These are phyloP conservation scores for Pythium brassicae DNA, from an alignment of 352 stramenopile species.

Conservation along the genomic window DNA sequence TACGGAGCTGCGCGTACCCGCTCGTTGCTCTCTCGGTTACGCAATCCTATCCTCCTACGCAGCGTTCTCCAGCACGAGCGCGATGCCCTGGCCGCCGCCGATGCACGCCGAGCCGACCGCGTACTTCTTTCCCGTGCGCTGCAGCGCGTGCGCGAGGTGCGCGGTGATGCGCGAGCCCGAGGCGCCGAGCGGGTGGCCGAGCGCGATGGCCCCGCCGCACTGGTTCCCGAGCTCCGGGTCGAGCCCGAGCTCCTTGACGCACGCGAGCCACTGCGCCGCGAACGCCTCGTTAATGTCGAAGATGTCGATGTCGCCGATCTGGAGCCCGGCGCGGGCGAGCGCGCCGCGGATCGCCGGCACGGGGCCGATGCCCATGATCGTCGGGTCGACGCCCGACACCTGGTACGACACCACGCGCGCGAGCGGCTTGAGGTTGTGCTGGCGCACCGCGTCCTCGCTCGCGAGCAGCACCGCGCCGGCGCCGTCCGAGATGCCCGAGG, in stretches of 20 bases:
- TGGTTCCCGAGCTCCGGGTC: constrained; percentile 93
- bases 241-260: constrained; percentile 94
- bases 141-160: constrained; percentile 87
- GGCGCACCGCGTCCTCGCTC: constrained; percentile 90
- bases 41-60: constrained; percentile 45
- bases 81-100: constrained; percentile 97
- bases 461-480: constrained; percentile 93
- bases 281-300: constrained; percentile 99
- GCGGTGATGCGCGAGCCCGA: constrained; percentile 91
- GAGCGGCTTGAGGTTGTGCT: constrained; percentile 92
- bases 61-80: constrained; percentile 93
- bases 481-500: constrained; percentile 96
- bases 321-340: constrained; percentile 86
- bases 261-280: constrained; percentile 95
- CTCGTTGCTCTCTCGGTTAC: too few relatives aligned
- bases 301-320: constrained; percentile 94
- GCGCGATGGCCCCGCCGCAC: constrained; percentile 93
- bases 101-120: constrained; percentile 97
- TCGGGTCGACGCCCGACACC: constrained; percentile 92
- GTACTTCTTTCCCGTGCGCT: constrained; percentile 88
- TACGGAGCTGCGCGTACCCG: not conserved
- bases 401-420: constrained; percentile 92
- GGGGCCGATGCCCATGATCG: constrained; percentile 98
- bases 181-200: constrained; percentile 96
- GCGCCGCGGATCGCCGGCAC: constrained; percentile 92